Evolutionary conservation across 108 stramenopile species (phyloP).

Genomic region (Nitzschia sp.): DNA sequence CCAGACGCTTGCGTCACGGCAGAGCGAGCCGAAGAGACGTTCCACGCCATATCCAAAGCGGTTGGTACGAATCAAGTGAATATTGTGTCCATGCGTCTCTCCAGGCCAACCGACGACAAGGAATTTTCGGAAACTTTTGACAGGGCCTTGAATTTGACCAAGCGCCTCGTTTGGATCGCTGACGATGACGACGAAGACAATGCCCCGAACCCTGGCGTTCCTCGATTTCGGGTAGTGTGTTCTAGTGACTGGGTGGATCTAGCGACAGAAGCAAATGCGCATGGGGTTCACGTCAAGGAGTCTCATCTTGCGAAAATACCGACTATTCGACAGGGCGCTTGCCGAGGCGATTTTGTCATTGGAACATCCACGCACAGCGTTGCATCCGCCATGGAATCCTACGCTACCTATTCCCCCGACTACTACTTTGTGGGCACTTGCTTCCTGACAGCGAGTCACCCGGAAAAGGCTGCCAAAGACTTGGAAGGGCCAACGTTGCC

Average conservation of each 20-base stretch:
- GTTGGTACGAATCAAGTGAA: conserved; percentile 32
- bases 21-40: conserved; percentile 45
- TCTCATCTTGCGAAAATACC: conserved; percentile 54
- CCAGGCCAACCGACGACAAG: conserved; percentile 17
- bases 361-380: conserved; percentile 79
- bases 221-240: conserved; percentile 50
- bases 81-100: conserved; percentile 64
- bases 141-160: conserved; percentile 28
- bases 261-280: conserved; percentile 39
- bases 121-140: background rate
- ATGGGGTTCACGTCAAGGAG: conserved; percentile 86
- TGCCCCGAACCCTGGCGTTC: background rate
- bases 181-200: conserved; percentile 11
- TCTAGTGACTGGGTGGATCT: conserved; percentile 63
- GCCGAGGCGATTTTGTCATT: conserved; percentile 21
- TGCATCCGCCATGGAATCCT: conserved; percentile 49
- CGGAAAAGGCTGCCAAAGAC: conserved; percentile 59
- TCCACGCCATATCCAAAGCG: conserved; percentile 52
- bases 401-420: conserved; percentile 44
- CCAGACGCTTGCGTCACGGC: conserved; percentile 65
- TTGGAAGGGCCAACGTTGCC: conserved; percentile 81
- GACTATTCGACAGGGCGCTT: conserved; percentile 37
- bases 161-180: conserved; percentile 43
- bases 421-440: conserved; percentile 88
- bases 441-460: conserved; percentile 70